Evolutionary conservation across 331 rosid genomes (phyloP).

Genomic region (Malus hybrid): DNA sequence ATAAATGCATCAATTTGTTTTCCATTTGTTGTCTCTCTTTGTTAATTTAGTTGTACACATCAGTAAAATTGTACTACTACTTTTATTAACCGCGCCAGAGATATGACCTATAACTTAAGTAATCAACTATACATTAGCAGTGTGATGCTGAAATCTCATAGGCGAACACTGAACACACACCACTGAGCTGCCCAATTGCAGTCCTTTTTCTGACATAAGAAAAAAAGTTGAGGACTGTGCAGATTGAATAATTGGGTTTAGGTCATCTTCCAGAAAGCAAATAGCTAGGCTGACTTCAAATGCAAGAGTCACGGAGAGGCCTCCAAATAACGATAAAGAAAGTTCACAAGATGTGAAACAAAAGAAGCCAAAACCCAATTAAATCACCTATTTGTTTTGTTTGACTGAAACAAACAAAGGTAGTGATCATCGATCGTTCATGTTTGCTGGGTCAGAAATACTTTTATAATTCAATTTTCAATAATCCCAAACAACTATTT

Average conservation of each 20-base stretch:
- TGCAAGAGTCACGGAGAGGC: conserved; percentile 1
- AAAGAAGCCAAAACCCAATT: conserved; percentile 33
- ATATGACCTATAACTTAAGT: neutral
- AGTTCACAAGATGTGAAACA: conserved; percentile 44
- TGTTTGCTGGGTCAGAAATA: conserved; percentile 2
- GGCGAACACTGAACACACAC: neutral
- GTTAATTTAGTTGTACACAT: neutral
- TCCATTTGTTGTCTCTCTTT: neutral
- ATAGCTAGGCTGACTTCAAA: neutral
- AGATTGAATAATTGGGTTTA: neutral
- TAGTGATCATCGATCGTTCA: neutral
- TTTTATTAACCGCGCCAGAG: too few species aligned
- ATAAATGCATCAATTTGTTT: too few species aligned
- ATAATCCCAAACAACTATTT: neutral
- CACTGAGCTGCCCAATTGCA: neutral
- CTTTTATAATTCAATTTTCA: neutral
- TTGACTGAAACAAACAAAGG: conserved; percentile 27
- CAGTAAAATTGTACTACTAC: neutral
- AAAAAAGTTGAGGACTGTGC: neutral
- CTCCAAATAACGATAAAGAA: neutral
- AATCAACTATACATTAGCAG: neutral
- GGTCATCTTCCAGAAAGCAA: neutral
- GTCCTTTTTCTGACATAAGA: neutral
- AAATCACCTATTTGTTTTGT: conserved; percentile 8
- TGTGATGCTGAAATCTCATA: neutral